phyloP scores from a whole-genome alignment of 345 rosid species.

The Salix brachista region DNA sequence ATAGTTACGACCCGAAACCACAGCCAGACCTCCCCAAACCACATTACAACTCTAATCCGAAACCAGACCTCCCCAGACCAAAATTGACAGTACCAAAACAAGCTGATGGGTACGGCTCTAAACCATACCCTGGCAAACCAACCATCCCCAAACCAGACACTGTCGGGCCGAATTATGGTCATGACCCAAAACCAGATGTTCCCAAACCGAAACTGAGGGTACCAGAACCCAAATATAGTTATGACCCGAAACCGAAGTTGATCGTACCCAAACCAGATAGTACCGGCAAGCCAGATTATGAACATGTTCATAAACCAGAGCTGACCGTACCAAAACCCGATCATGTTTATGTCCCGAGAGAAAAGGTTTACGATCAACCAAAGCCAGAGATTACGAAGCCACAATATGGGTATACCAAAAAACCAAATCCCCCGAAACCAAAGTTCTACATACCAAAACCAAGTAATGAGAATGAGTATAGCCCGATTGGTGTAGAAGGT shows the following conservation, averaged over 20 bases:
- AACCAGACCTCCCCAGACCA: not conserved
- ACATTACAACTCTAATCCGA: not conserved
- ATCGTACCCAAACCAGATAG: not conserved
- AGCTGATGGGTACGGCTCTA: not conserved
- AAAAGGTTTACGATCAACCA: not conserved
- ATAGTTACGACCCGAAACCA: not conserved
- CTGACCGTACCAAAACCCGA: not conserved
- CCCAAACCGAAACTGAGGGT: not conserved
- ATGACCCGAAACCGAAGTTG: not conserved
- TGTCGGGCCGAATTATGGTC: not conserved
- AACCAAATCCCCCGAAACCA: not conserved
- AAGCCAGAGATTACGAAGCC: not conserved
- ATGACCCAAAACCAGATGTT: not conserved
- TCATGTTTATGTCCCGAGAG: not conserved
- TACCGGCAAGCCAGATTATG: not conserved
- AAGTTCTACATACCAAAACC: not conserved
- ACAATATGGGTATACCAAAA: not conserved
- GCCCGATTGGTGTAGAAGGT: conserved; percentile 3
- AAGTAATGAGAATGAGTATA: not conserved
- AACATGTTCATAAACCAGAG: not conserved
- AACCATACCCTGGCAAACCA: not conserved
- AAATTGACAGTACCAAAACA: not conserved
- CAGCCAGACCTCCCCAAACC: not conserved
- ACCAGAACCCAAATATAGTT: not conserved
- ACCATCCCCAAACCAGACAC: not conserved